Percentiles rank a stretch among this genome's conserved stretches.
phyloP scores from a whole-genome alignment of 257 asterid species.

The Plantago major region DNA sequence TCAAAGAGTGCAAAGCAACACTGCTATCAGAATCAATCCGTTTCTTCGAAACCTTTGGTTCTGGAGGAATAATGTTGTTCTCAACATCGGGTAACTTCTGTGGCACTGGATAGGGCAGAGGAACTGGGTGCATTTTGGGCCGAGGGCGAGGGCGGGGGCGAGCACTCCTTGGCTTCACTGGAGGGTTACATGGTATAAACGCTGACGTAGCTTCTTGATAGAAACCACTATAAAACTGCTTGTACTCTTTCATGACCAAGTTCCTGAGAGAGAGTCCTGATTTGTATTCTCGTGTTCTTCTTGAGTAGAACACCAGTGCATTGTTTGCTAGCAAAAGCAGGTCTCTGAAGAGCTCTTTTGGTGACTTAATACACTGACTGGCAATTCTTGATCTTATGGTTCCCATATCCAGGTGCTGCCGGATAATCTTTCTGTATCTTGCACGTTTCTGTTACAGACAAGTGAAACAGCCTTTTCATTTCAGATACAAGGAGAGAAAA shows the following conservation, averaged over 20 bases:
- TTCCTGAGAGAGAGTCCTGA: slow-evolving; percentile 61
- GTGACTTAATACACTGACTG: slow-evolving; percentile 39
- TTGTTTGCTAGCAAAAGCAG: slow-evolving; percentile 73
- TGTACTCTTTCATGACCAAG: slow-evolving; percentile 51
- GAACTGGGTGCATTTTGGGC: slow-evolving; percentile 18
- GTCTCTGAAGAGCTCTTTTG: slow-evolving; percentile 73
- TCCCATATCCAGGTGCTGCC: slow-evolving; percentile 68
- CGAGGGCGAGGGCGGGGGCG: slow-evolving; percentile 70
- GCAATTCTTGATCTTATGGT: slow-evolving; percentile 59
- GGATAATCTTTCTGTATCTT: slow-evolving; percentile 67
- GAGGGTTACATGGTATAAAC: slow-evolving; percentile 55
- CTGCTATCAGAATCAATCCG: slow-evolving; percentile 5
- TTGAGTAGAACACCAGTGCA: slow-evolving; percentile 78
- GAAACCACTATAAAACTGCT: slow-evolving; percentile 34
- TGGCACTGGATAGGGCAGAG: slow-evolving; percentile 27
- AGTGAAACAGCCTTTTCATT: neutral
- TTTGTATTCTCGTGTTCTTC: slow-evolving; percentile 76
- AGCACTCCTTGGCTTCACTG: slow-evolving; percentile 73
- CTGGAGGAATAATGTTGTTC: neutral
- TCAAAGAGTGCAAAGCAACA: slow-evolving; percentile 22
- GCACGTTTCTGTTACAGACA: slow-evolving; percentile 64
- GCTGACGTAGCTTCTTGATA: slow-evolving; percentile 42
- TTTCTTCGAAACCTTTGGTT: slow-evolving; percentile 5
- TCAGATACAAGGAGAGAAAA: neutral
- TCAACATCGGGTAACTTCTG: slow-evolving; percentile 13